Conservation (phyloP, 768 basidiomycete species). For the Phlegmacium glaucopus region DNA sequence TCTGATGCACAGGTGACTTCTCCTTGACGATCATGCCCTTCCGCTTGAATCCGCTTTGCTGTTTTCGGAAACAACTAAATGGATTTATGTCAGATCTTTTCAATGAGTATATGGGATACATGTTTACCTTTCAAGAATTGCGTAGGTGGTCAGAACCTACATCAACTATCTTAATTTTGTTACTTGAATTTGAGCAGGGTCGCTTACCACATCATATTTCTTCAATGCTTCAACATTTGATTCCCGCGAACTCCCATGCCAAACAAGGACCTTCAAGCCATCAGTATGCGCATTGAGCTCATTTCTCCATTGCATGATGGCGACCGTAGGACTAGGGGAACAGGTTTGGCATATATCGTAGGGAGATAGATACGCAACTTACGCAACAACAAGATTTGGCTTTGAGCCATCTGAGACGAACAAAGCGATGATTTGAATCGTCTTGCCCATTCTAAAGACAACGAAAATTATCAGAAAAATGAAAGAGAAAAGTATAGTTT, state of each 20-base stretch:
- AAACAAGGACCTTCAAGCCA: constrained; percentile 83
- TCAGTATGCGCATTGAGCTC: constrained; percentile 87
- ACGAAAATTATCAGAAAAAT: too few relatives aligned
- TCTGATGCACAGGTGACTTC: constrained; percentile 77
- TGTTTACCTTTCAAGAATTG: constrained; percentile 69
- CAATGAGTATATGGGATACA: background rate
- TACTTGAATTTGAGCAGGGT: background rate
- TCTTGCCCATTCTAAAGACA: constrained; percentile 77
- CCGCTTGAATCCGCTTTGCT: constrained; percentile 88
- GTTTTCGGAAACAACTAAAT: constrained; percentile 81
- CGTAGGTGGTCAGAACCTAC: constrained; percentile 81
- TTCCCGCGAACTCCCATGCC: constrained; percentile 82
- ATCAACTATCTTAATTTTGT: background rate
- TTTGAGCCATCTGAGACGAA: constrained; percentile 73
- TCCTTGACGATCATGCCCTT: constrained; percentile 84
- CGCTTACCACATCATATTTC: constrained; percentile 82
- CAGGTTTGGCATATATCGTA: constrained; percentile 45
- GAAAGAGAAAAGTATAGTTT: background rate
- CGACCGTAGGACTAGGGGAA: constrained; percentile 44
- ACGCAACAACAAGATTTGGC: constrained; percentile 94
- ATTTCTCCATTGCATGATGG: constrained; percentile 84
- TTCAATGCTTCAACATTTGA: constrained; percentile 63
- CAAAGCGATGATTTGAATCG: constrained; percentile 93
- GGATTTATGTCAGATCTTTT: background rate
- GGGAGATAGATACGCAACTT: constrained; percentile 34